phyloP scores from a whole-genome alignment of 2,329 filamentous ascomycete species.

The Pyrenochaeta sp. region DNA sequence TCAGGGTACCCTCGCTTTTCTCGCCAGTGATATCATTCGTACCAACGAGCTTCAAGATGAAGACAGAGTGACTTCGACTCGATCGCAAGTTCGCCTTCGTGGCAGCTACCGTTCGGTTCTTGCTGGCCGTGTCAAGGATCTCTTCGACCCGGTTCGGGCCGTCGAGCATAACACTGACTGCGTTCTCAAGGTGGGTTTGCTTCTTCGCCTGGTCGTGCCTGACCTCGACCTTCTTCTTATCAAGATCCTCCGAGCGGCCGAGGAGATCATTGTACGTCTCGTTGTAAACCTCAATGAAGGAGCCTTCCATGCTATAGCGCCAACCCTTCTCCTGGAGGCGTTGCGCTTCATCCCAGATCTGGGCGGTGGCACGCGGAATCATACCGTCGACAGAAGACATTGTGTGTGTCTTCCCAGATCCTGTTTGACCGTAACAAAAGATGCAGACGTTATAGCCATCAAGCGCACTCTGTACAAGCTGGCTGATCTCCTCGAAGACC shows the following conservation, averaged over 20 bases:
- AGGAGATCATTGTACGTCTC: conserved; percentile 94
- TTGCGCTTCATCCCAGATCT: conserved; percentile 90
- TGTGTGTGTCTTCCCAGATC: conserved; percentile 94
- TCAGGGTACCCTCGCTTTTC: conserved; percentile 89
- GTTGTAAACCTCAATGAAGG: conserved; percentile 98
- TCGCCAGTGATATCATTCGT: conserved; percentile 79
- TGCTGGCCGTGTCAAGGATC: conserved; percentile 81
- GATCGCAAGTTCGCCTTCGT: conserved; percentile 98
- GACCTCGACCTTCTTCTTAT: conserved; percentile 87
- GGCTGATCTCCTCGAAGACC: conserved; percentile 95
- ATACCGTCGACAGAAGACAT: conserved; percentile 97
- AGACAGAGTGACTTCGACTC: conserved; percentile 93
- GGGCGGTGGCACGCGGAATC: conserved; percentile 90
- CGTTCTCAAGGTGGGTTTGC: conserved; percentile 82
- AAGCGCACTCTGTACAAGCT: conserved; percentile 93
- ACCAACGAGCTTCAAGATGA: conserved; percentile 78
- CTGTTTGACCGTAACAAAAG: conserved; percentile 97
- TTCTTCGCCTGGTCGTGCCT: conserved; percentile 83
- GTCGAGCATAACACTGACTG: conserved; percentile 78
- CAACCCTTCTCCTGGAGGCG: conserved; percentile 89
- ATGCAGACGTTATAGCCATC: conserved; percentile 99
- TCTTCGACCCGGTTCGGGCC: conserved; percentile 80
- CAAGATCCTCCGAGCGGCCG: conserved; percentile 72
- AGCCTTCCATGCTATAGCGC: conserved; percentile 93
- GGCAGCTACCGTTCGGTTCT: conserved; percentile 89